Evolutionary conservation across 129 eudicot species (phyloP).

Genomic region (Glebionis coronaria): DNA sequence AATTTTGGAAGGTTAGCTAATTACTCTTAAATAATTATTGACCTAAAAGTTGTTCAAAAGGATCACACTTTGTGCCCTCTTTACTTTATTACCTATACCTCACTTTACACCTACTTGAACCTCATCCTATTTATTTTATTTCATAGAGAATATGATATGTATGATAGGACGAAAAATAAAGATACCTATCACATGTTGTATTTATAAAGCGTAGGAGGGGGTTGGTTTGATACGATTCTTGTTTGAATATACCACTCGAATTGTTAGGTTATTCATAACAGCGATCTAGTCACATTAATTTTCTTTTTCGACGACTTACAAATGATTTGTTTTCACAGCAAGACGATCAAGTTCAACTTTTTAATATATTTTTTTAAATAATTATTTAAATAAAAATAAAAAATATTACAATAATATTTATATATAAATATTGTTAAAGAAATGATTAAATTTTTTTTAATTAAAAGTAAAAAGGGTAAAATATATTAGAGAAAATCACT

Average conservation of each 20-base stretch:
- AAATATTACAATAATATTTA: too few relatives aligned
- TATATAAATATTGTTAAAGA: too few relatives aligned
- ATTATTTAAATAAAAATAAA: too few relatives aligned
- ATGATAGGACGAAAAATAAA: not conserved
- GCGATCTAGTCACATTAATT: too few relatives aligned
- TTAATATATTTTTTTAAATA: too few relatives aligned
- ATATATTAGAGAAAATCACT: too few relatives aligned
- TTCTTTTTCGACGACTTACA: too few relatives aligned
- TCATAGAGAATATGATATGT: not conserved
- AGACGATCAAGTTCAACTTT: too few relatives aligned
- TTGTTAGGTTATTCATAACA: too few relatives aligned
- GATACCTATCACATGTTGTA: constrained; percentile 5
- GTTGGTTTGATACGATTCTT: constrained; percentile 11
- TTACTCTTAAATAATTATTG: constrained; percentile 37
- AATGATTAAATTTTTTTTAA: too few relatives aligned
- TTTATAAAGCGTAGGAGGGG: not conserved
- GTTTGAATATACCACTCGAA: not conserved
- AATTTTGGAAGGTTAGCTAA: constrained; percentile 43
- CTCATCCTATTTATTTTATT: constrained; percentile 24
- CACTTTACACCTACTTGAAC: constrained; percentile 78
- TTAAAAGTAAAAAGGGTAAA: too few relatives aligned
- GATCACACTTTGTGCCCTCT: constrained; percentile 40
- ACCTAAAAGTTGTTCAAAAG: constrained; percentile 54
- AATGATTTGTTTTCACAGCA: too few relatives aligned
- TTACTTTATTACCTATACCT: constrained; percentile 44